Evolutionary conservation across 1,139 yeast species (phyloP), one percentile per base, ranked within the genome.

Genomic region (Pichia sp.): DNA sequence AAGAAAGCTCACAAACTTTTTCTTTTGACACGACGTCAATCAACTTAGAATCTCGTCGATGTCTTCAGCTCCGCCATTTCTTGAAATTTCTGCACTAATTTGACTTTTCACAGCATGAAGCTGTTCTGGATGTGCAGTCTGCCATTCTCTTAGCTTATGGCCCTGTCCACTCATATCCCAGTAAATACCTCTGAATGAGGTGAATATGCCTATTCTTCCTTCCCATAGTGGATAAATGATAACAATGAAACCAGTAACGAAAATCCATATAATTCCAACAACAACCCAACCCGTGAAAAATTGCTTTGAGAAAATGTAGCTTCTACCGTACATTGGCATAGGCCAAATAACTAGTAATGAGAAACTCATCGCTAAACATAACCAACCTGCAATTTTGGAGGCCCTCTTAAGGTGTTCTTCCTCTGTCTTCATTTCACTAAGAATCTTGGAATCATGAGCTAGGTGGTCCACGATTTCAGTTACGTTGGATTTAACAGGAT

Each of bases 201-300:
- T 76, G 64, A 66, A 77, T 50, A 90, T 79, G 2, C 85, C 89
- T 23, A 74, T 70, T 60, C 72, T 59, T 34, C 75, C 73, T 62
- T 75, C 76, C 63, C 67, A 71, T 42, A 75, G 57, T 38, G 79
- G 78, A 57, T 64, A 68, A 29, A 74, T 50, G 29, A 72, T 70
- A 51, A 75, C 74, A 55, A 66, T 70, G 6, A 62, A 47, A 5
- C 73, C 71, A 3, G 77, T 73, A 8, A 64, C 47, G 23, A 74
- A 45, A 10, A 85, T 74, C 93, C 93, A 85, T 58, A 85, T 81
- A 54, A 86, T 81, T 61, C 85, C 81, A 45, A 88, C 92, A 52
- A 77, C 80, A 54, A 88, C 78, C 95, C 95, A 88, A 53, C 95
- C 95, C 8, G 90, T 85, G 70, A 88, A 88, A 71, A 87, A 87